These are phyloP conservation scores for Ustilago trichophora DNA, from an alignment of 1,284 basidiomycete species.

Conservation along the genomic window DNA sequence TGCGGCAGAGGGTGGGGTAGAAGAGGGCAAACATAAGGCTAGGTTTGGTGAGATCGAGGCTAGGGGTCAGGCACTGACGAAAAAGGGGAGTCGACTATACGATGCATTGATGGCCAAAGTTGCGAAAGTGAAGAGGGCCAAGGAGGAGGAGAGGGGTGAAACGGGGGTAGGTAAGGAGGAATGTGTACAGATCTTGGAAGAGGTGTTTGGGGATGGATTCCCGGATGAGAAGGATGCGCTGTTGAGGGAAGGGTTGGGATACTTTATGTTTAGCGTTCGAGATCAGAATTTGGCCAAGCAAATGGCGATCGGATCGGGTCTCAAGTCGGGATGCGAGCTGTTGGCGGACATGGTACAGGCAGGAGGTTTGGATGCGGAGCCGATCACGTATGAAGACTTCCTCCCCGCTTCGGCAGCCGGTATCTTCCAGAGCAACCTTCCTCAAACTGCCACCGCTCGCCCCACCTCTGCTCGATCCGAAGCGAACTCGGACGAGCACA, in stretches of 20 bases:
- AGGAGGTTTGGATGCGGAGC: slow-evolving; percentile 61
- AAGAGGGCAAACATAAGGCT: slow-evolving; percentile 67
- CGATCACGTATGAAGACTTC: slow-evolving; percentile 69
- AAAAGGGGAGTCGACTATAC: slow-evolving; percentile 57
- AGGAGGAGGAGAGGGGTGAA: slow-evolving; percentile 33
- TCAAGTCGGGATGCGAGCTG: slow-evolving; percentile 1
- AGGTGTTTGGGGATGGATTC: slow-evolving; percentile 61
- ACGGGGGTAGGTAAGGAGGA: slow-evolving; percentile 36
- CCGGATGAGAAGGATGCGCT: slow-evolving; percentile 63
- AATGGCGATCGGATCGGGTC: too few relatives aligned
- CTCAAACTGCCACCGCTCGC: background rate
- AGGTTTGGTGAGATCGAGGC: slow-evolving; percentile 69
- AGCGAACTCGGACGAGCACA: too few relatives aligned
- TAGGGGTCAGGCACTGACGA: slow-evolving; percentile 67
- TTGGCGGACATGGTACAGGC: slow-evolving; percentile 54
- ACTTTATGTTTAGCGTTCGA: slow-evolving; percentile 37
- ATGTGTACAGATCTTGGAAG: slow-evolving; percentile 37
- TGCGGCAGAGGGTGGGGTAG: slow-evolving; percentile 12
- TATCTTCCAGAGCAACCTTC: slow-evolving; percentile 68
- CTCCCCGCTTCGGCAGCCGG: slow-evolving; percentile 68
- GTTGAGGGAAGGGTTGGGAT: slow-evolving; percentile 63
- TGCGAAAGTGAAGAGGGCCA: slow-evolving; percentile 59
- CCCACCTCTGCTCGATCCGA: too few relatives aligned
- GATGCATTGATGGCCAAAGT: slow-evolving; percentile 50
- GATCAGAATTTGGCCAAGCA: too few relatives aligned